Conservation (phyloP, 371 early-diverging fungal genomes). For the Mortierella sp. region DNA sequence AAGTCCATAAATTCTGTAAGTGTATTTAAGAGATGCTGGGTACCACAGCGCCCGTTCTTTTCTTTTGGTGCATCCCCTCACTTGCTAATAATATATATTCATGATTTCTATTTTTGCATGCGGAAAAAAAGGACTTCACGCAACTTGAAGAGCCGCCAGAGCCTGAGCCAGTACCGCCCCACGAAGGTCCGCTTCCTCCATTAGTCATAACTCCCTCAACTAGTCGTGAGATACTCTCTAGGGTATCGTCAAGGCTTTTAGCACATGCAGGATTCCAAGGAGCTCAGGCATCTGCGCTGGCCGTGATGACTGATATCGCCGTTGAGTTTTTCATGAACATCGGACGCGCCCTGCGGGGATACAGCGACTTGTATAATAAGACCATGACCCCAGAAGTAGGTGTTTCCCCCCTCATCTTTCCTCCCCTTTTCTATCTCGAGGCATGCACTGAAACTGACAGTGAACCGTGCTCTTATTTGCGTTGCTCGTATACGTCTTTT, state of each 20-base stretch:
- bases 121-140: conserved; percentile 29
- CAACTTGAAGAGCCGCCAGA: conserved; percentile 42
- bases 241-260: conserved; percentile 73
- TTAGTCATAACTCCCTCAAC: conserved; percentile 66
- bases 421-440: background rate
- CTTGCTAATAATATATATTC: no score
- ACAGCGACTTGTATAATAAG: conserved; percentile 79
- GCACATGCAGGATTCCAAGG: conserved; percentile 93
- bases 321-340: conserved; percentile 83
- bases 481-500: background rate
- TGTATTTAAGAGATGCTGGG: no score
- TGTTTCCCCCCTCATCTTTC: background rate
- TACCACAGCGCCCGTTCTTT: background rate
- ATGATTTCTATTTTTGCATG: background rate
- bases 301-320: conserved; percentile 81
- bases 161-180: conserved; percentile 21
- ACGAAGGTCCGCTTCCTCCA: conserved; percentile 59
- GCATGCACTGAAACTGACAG: background rate
- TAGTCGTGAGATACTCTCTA: conserved; percentile 70
- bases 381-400: conserved; percentile 81
- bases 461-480: background rate
- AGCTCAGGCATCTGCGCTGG: conserved; percentile 69
- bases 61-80: no score
- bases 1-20: conserved; percentile 71
- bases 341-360: conserved; percentile 82